Percentiles rank a stretch among this genome's conserved stretches.
Evolutionary conservation across 176 grass and related monocot genomes (phyloP).

Genomic region (Oryza punctata): DNA sequence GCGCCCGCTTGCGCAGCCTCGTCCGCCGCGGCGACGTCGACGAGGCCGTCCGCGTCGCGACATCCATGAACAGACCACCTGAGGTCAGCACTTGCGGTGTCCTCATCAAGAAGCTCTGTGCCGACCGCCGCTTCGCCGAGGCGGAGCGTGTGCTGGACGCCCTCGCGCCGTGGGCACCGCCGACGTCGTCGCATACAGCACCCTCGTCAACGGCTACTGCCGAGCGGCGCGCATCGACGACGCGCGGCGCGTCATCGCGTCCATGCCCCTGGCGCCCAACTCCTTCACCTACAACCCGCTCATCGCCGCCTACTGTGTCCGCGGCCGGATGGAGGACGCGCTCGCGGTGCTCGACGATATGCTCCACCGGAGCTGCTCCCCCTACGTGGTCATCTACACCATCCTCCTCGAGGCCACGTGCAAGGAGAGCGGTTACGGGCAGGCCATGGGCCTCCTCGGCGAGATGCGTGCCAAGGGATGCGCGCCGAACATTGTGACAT

Average conservation of each 20-base stretch:
- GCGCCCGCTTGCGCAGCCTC: slow-evolving; percentile 25
- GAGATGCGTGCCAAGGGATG: slow-evolving; percentile 10
- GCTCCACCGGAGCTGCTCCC: slow-evolving; percentile 36
- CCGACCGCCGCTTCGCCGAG: slow-evolving; percentile 22
- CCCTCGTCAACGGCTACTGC: slow-evolving; percentile 48
- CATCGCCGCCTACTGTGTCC: slow-evolving; percentile 31
- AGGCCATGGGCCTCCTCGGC: neutral
- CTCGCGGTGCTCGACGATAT: slow-evolving; percentile 44
- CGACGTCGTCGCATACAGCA: slow-evolving; percentile 50
- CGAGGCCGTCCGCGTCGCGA: slow-evolving; percentile 18
- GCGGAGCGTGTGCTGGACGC: slow-evolving; percentile 36
- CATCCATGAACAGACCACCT: slow-evolving; percentile 9
- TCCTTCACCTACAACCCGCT: slow-evolving; percentile 51
- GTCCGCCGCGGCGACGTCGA: slow-evolving; percentile 34
- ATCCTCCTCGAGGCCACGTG: slow-evolving; percentile 19
- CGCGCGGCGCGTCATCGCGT: slow-evolving; percentile 32
- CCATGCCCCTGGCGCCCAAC: slow-evolving; percentile 40
- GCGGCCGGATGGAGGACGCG: slow-evolving; percentile 20
- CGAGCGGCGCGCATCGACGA: slow-evolving; percentile 23
- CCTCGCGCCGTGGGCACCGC: slow-evolving; percentile 8
- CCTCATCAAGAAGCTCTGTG: slow-evolving; percentile 50
- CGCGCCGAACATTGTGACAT: neutral
- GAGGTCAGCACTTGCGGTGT: slow-evolving; percentile 39
- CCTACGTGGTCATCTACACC: slow-evolving; percentile 44
- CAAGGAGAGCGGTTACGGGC: slow-evolving; percentile 9